phyloP scores from a whole-genome alignment of 352 stramenopile genomes.

The Phytopythium oedochilum region DNA sequence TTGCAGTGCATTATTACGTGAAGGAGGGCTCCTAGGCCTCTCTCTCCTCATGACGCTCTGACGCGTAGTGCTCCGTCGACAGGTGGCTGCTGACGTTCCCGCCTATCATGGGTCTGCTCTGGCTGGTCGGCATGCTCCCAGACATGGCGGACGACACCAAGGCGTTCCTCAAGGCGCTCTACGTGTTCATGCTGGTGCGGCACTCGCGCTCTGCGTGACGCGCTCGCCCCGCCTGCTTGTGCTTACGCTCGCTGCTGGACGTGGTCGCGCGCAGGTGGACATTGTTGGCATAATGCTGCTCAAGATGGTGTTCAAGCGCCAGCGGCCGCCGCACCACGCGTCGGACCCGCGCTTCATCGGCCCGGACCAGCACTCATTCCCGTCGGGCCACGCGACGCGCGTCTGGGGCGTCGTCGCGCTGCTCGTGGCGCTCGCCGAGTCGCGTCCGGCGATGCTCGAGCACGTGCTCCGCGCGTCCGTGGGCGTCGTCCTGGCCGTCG shows the following conservation, averaged over 20 bases:
- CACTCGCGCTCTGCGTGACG: too few relatives aligned
- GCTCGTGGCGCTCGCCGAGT: constrained; percentile 50
- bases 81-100: constrained; percentile 40
- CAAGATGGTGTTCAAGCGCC: constrained; percentile 68
- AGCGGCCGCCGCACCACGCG: constrained; percentile 68
- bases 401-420: constrained; percentile 67
- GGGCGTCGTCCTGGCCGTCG: constrained; percentile 31
- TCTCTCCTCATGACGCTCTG: too few relatives aligned
- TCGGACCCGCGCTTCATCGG: constrained; percentile 73
- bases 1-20: too few relatives aligned
- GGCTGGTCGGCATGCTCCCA: constrained; percentile 22
- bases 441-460: constrained; percentile 33
- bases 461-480: constrained; percentile 43
- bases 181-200: constrained; percentile 22
- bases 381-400: constrained; percentile 76
- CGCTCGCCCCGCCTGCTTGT: neutral
- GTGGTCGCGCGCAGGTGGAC: constrained; percentile 49
- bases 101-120: constrained; percentile 31
- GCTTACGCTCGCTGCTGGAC: too few relatives aligned
- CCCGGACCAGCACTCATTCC: constrained; percentile 84
- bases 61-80: neutral
- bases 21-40: too few relatives aligned
- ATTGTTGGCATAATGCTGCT: constrained; percentile 77
- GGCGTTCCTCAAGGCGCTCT: constrained; percentile 30
- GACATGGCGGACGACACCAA: constrained; percentile 27